Base-by-base conservation (phyloP, 1,284 basidiomycete species). In the Ustilago bromivora region DNA sequence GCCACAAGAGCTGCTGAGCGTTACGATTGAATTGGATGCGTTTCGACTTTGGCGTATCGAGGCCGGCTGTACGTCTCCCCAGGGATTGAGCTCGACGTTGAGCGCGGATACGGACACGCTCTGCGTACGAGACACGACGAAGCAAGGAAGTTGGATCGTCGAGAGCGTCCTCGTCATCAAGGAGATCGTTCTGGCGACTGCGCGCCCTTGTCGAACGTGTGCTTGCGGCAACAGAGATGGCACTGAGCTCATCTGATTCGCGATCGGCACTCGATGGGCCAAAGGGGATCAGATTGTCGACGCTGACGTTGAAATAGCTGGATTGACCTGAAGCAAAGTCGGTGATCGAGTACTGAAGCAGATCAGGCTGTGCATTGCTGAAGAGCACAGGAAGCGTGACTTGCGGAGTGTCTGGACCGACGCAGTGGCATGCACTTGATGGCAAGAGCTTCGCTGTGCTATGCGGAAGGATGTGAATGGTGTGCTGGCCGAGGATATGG, bases 401-500 rank as follows among this genome's bases (percentile, higher is more conserved):
- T 47, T 88, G 88, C 10, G 88, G 87, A 6, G 90, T 88, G 3
- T 90, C 85, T 0, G 91, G 68, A 9, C 79, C 88, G 17, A 95
- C 87, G 80, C 94, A 96, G 86, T 91, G 93, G 15, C 84, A 85
- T 12, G 72, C 64, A 13, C 77, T 70, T 13, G 72, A 61, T 2
- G 93, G 92, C 74, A 94, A 94, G 19, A 96, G 88, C 52, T 91
- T 91, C 15, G 93, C 94, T 1, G 94, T 95, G 83, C 93, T 88
- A 59, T 69, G 70, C 9, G 94, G 94, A 3, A 94, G 94, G 89
- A 95, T 93, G 78, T 92, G 92, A 60, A 96, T 92, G 2, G 94
- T 95, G 83, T 95, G 93, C 86, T 94, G 92, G 28, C 94, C 94
- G 40, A 92, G 89, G n/a, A 96, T 88, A 84, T 94, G 92, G 2